Evolutionary conservation across 1,139 yeast species (phyloP).

Genomic region (Kluyveromyces sp.): DNA sequence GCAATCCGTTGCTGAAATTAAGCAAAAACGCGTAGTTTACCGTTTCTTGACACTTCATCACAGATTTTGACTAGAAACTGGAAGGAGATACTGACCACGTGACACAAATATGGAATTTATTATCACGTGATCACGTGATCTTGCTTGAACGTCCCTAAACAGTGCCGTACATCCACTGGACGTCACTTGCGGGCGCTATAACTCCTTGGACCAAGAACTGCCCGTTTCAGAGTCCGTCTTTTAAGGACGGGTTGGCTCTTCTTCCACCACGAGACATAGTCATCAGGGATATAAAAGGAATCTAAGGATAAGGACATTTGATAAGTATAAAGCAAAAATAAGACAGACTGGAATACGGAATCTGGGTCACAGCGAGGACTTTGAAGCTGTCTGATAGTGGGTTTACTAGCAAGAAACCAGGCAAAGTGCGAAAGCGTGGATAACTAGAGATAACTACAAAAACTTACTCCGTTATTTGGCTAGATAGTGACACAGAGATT

Average conservation of each 20-base stretch:
- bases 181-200: too few relatives aligned
- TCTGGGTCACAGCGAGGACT: too few relatives aligned
- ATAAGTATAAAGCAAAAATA: not conserved
- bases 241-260: too few relatives aligned
- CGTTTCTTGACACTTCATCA: not conserved
- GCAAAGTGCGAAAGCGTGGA: not conserved
- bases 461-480: not conserved
- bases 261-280: not conserved
- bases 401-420: not conserved
- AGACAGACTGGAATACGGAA: too few relatives aligned
- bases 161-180: too few relatives aligned
- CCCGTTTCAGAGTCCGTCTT: too few relatives aligned
- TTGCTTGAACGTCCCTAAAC: too few relatives aligned
- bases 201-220: too few relatives aligned
- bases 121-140: not conserved
- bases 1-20: not conserved
- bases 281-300: not conserved
- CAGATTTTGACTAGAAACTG: not conserved
- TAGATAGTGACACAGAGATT: not conserved
- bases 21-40: not conserved
- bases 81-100: not conserved
- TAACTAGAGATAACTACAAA: not conserved
- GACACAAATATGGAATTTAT: too few relatives aligned
- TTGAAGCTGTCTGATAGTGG: not conserved
- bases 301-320: not conserved